These are phyloP conservation scores for Penicillium verhagenii DNA, from an alignment of 495 filamentous ascomycete species.

Conservation along the genomic window DNA sequence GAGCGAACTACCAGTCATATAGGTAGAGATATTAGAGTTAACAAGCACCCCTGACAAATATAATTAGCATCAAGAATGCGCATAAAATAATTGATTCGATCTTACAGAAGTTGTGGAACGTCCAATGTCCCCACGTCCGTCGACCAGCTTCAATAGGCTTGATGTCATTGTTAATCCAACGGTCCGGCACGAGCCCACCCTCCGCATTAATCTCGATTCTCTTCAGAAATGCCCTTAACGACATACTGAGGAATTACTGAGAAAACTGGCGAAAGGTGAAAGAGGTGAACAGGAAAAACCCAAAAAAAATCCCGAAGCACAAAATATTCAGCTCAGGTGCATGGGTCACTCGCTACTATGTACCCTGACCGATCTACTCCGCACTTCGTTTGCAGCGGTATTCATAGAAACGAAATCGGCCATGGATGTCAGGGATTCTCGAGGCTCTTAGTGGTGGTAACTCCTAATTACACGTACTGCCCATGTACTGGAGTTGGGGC, in stretches of 20 bases:
- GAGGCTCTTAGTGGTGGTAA: not conserved
- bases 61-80: not conserved
- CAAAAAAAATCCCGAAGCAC: too few relatives aligned
- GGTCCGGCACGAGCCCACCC: constrained; percentile 13
- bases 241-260: not conserved
- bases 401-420: not conserved
- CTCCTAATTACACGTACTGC: not conserved
- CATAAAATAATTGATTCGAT: not conserved
- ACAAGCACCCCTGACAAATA: constrained; percentile 17
- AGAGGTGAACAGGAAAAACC: not conserved
- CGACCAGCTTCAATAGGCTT: constrained; percentile 25
- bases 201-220: constrained; percentile 16
- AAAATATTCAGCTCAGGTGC: too few relatives aligned
- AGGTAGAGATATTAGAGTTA: constrained; percentile 23
- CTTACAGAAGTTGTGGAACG: constrained; percentile 26
- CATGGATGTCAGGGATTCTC: not conserved
- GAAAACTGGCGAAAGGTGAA: not conserved
- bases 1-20: constrained; percentile 26
- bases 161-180: constrained; percentile 31
- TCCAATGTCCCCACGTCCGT: constrained; percentile 27
- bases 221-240: not conserved
- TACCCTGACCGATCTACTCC: not conserved
- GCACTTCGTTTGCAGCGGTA: not conserved
- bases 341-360: not conserved
- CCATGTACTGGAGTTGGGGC: not conserved